These are phyloP conservation scores for Lophiotrema nucula DNA, from an alignment of 495 filamentous ascomycete species.

Conservation along the genomic window DNA sequence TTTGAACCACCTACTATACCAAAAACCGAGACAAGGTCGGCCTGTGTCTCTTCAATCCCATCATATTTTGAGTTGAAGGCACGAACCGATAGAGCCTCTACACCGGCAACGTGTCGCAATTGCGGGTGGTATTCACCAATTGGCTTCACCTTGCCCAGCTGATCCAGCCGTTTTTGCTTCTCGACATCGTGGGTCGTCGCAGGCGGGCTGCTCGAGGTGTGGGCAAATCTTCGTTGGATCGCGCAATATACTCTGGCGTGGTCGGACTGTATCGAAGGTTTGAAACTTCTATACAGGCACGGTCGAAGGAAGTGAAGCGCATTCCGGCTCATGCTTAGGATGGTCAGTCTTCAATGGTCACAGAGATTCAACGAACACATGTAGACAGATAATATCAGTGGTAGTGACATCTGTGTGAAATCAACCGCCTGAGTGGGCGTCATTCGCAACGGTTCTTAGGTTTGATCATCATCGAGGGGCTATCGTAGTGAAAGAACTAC, in stretches of 20 bases:
- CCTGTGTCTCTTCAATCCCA: conserved; percentile 10
- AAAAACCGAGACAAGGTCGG: conserved; percentile 21
- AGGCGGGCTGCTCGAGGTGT: neutral
- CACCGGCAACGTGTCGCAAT: conserved; percentile 28
- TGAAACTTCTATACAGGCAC: conserved; percentile 45
- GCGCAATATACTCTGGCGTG: conserved; percentile 50
- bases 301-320: conserved; percentile 55
- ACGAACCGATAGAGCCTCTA: conserved; percentile 7
- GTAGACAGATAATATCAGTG: conserved; percentile 27
- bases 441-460: conserved; percentile 94
- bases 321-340: conserved; percentile 33
- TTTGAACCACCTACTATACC: conserved; percentile 13
- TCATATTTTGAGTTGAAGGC: conserved; percentile 27
- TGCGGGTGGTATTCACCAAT: conserved; percentile 54
- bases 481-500: neutral
- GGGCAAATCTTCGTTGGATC: conserved; percentile 28
- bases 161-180: conserved; percentile 50
- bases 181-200: conserved; percentile 34
- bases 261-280: conserved; percentile 32
- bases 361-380: conserved; percentile 6
- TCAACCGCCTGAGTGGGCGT: conserved; percentile 59
- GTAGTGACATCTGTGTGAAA: conserved; percentile 53
- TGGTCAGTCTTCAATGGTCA: conserved; percentile 14
- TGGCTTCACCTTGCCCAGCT: conserved; percentile 47
- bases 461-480: conserved; percentile 23